Evolutionary conservation across 2,329 filamentous ascomycete species (phyloP).

Genomic region (Parastagonospora nodorum): DNA sequence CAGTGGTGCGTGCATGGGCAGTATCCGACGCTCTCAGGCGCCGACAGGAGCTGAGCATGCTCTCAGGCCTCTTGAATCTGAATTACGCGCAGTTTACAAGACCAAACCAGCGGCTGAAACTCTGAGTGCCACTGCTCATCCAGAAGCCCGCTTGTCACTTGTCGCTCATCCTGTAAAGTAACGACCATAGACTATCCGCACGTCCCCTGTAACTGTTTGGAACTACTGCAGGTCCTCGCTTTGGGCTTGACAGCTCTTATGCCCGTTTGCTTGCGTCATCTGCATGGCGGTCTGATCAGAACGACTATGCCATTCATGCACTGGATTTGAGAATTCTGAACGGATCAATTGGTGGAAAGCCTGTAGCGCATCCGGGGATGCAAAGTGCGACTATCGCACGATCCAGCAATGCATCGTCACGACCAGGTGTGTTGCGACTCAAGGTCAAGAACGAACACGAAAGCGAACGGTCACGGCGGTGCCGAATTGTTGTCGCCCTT

Average conservation of each 20-base stretch:
- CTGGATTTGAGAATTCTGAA: not conserved
- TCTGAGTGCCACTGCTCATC: no score
- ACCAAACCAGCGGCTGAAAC: no score
- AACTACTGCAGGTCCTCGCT: constrained; percentile 26
- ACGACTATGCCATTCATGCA: not conserved
- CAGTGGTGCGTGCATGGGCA: no score
- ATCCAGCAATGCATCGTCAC: constrained; percentile 1
- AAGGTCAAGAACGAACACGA: not conserved
- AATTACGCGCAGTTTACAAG: no score
- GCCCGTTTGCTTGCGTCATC: constrained; percentile 14
- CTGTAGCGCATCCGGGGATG: not conserved
- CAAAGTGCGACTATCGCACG: not conserved
- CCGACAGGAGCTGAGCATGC: no score
- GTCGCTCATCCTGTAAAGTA: no score
- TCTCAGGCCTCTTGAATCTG: no score
- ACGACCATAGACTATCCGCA: constrained; percentile 1
- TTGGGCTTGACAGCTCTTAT: constrained; percentile 9
- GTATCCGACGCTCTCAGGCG: no score
- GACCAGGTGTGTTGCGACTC: not conserved
- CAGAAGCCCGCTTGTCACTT: no score
- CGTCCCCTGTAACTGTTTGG: constrained; percentile 19
- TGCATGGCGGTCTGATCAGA: not conserved
- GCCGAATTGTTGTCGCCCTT: not conserved
- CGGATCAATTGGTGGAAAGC: not conserved
- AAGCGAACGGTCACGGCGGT: not conserved